These are phyloP conservation scores for Myrmaecium sp. DNA, from an alignment of 2,329 filamentous ascomycete genomes.

Conservation along the genomic window DNA sequence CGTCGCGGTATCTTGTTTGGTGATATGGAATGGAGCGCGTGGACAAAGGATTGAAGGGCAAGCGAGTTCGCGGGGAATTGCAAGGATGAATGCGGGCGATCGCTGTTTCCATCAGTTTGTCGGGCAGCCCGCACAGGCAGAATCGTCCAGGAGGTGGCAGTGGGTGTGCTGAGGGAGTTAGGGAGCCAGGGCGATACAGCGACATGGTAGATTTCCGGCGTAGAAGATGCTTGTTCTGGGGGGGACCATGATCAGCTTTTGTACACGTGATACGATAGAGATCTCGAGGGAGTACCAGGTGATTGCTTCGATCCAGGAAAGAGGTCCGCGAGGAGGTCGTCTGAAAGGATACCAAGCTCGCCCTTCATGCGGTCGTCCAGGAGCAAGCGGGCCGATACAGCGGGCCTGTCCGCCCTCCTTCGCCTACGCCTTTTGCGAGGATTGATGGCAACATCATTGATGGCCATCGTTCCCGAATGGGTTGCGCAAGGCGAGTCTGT, in stretches of 20 bases:
- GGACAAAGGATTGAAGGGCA: slow-evolving; percentile 64
- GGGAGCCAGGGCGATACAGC: slow-evolving; percentile 62
- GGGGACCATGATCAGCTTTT: background rate
- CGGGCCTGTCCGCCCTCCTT: slow-evolving; percentile 44
- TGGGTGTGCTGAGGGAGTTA: slow-evolving; percentile 27
- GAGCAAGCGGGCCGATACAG: slow-evolving; percentile 63
- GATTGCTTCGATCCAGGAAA: slow-evolving; percentile 36
- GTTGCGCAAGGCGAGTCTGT: too few relatives aligned
- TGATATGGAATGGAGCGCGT: slow-evolving; percentile 53
- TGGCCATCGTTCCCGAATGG: too few relatives aligned
- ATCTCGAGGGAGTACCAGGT: slow-evolving; percentile 10
- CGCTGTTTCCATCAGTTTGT: slow-evolving; percentile 16
- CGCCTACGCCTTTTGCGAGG: slow-evolving; percentile 36
- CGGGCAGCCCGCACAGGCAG: slow-evolving; percentile 47
- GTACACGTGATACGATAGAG: background rate
- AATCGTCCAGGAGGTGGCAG: slow-evolving; percentile 66
- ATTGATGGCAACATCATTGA: slow-evolving; percentile 13
- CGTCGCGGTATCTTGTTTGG: slow-evolving; percentile 60
- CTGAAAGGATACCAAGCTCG: slow-evolving; percentile 71
- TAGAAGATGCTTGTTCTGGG: background rate
- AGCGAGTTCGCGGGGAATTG: slow-evolving; percentile 58
- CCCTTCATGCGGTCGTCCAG: slow-evolving; percentile 75
- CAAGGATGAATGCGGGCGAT: slow-evolving; percentile 52
- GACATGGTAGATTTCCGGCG: slow-evolving; percentile 35
- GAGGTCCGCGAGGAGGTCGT: slow-evolving; percentile 69